Evolutionary conservation across 495 filamentous ascomycete genomes (phyloP), one percentile per base, ranked within the genome.

Genomic region (Tuber borchii): DNA sequence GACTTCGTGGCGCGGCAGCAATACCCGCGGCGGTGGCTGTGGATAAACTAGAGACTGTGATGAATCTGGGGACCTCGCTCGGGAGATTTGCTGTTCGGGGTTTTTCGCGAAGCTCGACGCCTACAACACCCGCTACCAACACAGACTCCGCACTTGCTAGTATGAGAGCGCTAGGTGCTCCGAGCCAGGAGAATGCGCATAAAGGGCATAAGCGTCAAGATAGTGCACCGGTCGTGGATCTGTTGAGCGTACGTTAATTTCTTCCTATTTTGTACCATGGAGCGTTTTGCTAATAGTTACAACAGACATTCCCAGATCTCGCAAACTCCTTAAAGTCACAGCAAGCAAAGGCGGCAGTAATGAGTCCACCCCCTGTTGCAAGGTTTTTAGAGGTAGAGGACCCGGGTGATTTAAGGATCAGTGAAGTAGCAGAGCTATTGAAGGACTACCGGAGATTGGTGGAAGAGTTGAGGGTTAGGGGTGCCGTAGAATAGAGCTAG

Each of bases 361-460:
- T 90, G 82, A 85, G 92, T 17, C 87, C 88, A 19, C 92, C 92
- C 39, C 93, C 93, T 0, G 90, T 91, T 76, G 88, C 90, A 83
- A 88, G 91, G 71, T 97, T 97, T 84, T 87, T 97, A 83, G 92
- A 95, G 71, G 84, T 91, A 48, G 87, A 92, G 81, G 90, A 92
- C 83, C 91, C 90, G 12, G 88, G 88, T 10, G 94, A 98, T 73
- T 84, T 99, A 69, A 91, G 87, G 73, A 84, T 98, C 70, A 90
- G 90, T 31, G 95, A 99, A 80, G 90, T 97, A 61, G 85, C 92
- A 56, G 90, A 92, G 74, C 82, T 99, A 76, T 84, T 99, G 72
- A 89, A 89, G 79, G 95, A 97, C 84, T 99, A 98, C 83, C 90
- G 94, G 77, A 86, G 94, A 71, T 85, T 99, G 19, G 93, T 92